Conservation (phyloP, 176 grass and related monocot species). For the Oropetium thomaeum region DNA sequence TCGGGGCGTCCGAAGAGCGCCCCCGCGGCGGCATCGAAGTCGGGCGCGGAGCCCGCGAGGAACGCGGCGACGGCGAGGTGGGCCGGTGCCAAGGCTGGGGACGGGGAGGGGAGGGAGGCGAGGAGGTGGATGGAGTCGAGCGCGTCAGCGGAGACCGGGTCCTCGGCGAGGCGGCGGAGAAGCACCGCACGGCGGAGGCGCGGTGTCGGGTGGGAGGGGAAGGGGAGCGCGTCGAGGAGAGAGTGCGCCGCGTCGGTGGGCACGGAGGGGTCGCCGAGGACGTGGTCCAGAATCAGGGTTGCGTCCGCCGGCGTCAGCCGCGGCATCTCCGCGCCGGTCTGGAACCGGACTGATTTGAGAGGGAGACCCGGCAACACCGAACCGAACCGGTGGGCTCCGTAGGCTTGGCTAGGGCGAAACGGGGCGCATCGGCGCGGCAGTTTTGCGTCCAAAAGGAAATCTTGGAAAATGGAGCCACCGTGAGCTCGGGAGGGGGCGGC, state of each 20-base stretch:
- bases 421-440: neutral
- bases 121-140: conserved; percentile 43
- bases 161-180: conserved; percentile 39
- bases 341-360: neutral
- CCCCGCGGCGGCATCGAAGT: conserved; percentile 35
- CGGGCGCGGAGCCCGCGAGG: conserved; percentile 21
- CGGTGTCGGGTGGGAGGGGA: conserved; percentile 29
- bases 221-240: conserved; percentile 31
- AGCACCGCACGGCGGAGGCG: conserved; percentile 29
- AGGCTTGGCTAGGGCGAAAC: neutral
- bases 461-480: neutral
- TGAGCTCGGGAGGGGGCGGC: neutral
- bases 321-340: conserved; percentile 23
- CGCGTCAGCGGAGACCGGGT: conserved; percentile 32
- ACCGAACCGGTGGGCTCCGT: neutral
- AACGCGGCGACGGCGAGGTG: conserved; percentile 30
- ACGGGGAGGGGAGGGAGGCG: neutral
- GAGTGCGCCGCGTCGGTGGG: neutral
- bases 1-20: conserved; percentile 33
- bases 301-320: conserved; percentile 26
- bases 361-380: neutral
- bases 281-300: conserved; percentile 44
- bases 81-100: neutral
- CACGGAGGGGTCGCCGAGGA: conserved; percentile 24
- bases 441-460: neutral